A percentile compares a stretch with the other conserved stretches of the same genome.
Conservation (phyloP, 768 basidiomycete genomes). For the Tulasnella sp. region DNA sequence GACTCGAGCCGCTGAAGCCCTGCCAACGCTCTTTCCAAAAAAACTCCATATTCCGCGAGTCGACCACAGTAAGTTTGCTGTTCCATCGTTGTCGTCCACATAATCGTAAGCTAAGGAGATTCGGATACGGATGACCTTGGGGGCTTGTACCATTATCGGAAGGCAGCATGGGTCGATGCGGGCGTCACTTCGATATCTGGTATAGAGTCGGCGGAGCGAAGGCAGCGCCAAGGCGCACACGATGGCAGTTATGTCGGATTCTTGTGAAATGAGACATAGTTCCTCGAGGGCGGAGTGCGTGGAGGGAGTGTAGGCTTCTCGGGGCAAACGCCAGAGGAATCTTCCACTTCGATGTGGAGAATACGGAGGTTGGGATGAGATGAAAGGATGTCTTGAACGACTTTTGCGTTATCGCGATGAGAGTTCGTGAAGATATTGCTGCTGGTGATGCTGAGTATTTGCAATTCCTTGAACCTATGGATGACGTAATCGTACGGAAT, state of each 20-base stretch:
- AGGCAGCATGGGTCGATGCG: neutral
- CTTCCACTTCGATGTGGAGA: neutral
- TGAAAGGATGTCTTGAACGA: neutral
- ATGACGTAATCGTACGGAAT: neutral
- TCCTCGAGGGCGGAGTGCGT: neutral
- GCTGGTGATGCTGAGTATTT: neutral
- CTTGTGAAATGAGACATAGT: neutral
- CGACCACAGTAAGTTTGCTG: too few relatives aligned
- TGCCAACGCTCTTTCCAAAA: neutral
- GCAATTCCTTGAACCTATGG: neutral
- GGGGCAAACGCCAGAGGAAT: fast-evolving
- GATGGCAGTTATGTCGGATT: neutral
- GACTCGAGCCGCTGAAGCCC: neutral
- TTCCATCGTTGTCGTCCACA: neutral
- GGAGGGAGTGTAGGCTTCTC: neutral
- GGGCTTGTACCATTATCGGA: neutral
- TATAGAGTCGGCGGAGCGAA: neutral
- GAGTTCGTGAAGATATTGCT: neutral
- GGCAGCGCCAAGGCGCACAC: neutral
- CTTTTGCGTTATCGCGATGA: neutral
- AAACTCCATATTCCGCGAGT: neutral
- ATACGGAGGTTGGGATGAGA: neutral
- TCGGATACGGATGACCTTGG: neutral
- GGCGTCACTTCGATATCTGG: neutral
- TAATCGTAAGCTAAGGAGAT: neutral